Base-by-base conservation (phyloP, 2,329 filamentous ascomycete genomes). In the Zymoseptoria crescenta region DNA sequence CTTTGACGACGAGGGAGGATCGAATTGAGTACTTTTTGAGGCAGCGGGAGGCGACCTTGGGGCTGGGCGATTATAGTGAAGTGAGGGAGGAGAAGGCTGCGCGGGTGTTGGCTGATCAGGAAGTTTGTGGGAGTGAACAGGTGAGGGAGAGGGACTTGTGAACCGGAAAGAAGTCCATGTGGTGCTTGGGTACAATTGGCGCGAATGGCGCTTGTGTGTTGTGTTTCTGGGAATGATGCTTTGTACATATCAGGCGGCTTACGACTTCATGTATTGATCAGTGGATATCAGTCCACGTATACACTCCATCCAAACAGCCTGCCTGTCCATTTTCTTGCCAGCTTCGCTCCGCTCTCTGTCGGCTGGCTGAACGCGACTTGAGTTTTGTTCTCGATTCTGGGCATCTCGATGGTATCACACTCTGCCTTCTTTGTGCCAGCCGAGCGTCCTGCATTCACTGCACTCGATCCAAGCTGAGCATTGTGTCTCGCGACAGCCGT, bases 1-100 rank as follows among this genome's bases (percentile, higher is more conserved):
- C 80, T 55, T 75, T 80, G 68, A 75, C 70, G 67, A 75, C 60
- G 8, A 73, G 74, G 56, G 73, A 79, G 49, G 76, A 79, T 68
- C 81, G 91, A 56, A 86, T 97, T 48, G 83, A 90, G 65, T 84
- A 77, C 57, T 97, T 97, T 69, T 65, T 97, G 59, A 83, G 84
- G 68, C 84, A 88, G 60, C 80, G 90, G 64, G 88, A 94, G 68
- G 81, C 82, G 4, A 71, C 67, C 8, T 73, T 77, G 74, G 72
- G 74, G 7, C 21, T 66, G 49, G 59, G 59, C 30, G 76, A 78
- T 45, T 69, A 74, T 27, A 76, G 78, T 49, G 71, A 73, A 13
- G 67, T 76, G 19, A 69, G 74, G 54, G 78, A 80, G 45, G 79
- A 79, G 58, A 74, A 73, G 55, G 76, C 77, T 53, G 73, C 75